A percentile compares a stretch with the other conserved stretches of the same genome.
Conservation (phyloP, 306 rosid genomes). For the Rubus parviflorus region DNA sequence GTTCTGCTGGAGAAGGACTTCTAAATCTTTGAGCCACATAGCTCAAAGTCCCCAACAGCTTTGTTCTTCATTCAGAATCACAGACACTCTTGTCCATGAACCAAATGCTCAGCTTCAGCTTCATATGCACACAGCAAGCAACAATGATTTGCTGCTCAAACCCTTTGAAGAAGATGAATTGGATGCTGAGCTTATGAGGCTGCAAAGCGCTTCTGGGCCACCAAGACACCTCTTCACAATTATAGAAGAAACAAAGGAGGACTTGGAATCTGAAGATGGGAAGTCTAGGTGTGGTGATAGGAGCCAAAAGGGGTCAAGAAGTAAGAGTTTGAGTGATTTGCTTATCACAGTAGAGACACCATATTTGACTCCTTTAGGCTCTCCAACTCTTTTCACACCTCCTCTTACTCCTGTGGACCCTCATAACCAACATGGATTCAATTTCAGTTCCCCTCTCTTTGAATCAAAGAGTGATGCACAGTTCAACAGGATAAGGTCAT, state of each 20-base stretch:
- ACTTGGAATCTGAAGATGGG: slow-evolving; percentile 87
- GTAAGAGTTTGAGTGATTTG: slow-evolving; percentile 78
- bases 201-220: slow-evolving; percentile 57
- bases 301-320: slow-evolving; percentile 54
- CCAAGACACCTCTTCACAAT: slow-evolving; percentile 91
- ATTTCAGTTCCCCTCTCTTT: slow-evolving; percentile 61
- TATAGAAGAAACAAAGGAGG: slow-evolving; percentile 90
- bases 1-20: slow-evolving; percentile 82
- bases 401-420: slow-evolving; percentile 67
- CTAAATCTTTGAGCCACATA: slow-evolving; percentile 53
- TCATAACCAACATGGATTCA: slow-evolving; percentile 57
- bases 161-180: slow-evolving; percentile 69
- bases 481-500: slow-evolving; percentile 76
- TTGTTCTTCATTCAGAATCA: slow-evolving; percentile 56
- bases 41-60: slow-evolving; percentile 58
- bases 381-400: slow-evolving; percentile 80
- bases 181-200: slow-evolving; percentile 71
- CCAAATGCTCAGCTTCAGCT: slow-evolving; percentile 53
- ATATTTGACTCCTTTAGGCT: slow-evolving; percentile 73
- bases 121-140: slow-evolving; percentile 35
- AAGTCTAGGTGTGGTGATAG: slow-evolving; percentile 41
- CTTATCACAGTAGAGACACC: slow-evolving; percentile 79
- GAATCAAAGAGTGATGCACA: slow-evolving; percentile 84
- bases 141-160: slow-evolving; percentile 59
- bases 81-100: slow-evolving; percentile 52